A percentile compares a stretch with the other conserved stretches of the same genome.
Conservation (phyloP, 768 basidiomycete species). For the Rhodotorula babjevae region DNA sequence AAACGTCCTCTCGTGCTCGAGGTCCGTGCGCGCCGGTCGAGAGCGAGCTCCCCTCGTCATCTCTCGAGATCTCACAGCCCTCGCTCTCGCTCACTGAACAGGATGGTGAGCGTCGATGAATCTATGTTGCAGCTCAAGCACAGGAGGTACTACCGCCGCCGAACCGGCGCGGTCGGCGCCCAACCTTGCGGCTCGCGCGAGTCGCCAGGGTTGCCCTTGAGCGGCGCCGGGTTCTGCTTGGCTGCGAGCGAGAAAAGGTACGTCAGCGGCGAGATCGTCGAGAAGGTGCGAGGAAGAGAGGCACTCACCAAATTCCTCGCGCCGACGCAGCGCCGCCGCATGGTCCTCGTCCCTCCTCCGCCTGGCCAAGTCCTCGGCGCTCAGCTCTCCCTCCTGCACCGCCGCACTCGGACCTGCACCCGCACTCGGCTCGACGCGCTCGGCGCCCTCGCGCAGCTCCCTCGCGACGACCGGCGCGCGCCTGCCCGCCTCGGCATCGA, state of each 20-base stretch:
- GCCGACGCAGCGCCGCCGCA: constrained; percentile 12
- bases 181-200: constrained; percentile 11
- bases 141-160: background rate
- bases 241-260: background rate
- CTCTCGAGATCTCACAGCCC: too few relatives aligned
- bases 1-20: too few relatives aligned
- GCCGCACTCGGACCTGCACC: background rate
- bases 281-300: background rate
- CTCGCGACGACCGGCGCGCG: constrained; percentile 5
- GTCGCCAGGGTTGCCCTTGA: constrained; percentile 17
- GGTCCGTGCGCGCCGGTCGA: too few relatives aligned
- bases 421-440: background rate
- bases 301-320: constrained; percentile 25
- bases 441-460: constrained; percentile 1
- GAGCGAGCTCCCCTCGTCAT: too few relatives aligned
- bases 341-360: constrained; percentile 8
- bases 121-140: too few relatives aligned
- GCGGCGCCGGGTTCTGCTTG: constrained; percentile 1
- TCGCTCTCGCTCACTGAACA: too few relatives aligned
- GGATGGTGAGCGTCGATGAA: too few relatives aligned
- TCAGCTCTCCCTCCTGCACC: background rate
- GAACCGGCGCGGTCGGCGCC: background rate
- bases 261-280: background rate
- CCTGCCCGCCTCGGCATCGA: background rate
- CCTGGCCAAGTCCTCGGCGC: background rate